These are phyloP conservation scores for Fusarium pseudograminearum DNA, from an alignment of 2,329 filamentous ascomycete genomes.

Conservation along the genomic window DNA sequence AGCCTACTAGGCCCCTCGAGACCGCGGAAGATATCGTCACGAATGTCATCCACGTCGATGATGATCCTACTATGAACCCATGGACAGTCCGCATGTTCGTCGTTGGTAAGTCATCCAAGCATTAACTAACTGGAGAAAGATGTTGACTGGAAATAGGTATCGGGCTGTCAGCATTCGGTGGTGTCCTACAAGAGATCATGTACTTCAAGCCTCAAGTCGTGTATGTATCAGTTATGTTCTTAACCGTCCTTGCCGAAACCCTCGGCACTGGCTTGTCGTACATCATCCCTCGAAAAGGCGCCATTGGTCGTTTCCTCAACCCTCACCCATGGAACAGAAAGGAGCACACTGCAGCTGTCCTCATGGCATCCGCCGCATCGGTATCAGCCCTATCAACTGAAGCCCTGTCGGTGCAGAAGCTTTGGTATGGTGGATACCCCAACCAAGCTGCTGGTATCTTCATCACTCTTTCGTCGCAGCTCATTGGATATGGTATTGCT, in stretches of 20 bases:
- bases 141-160: constrained; percentile 27
- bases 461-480: constrained; percentile 60
- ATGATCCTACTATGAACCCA: constrained; percentile 40
- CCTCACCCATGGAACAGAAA: constrained; percentile 44
- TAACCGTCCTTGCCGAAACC: constrained; percentile 40
- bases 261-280: constrained; percentile 19
- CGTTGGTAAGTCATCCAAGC: constrained; percentile 28
- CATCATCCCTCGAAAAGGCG: constrained; percentile 30
- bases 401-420: constrained; percentile 59
- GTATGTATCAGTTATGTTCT: constrained; percentile 44
- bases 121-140: neutral
- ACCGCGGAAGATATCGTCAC: constrained; percentile 42
- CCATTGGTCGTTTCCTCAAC: constrained; percentile 34
- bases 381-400: constrained; percentile 50
- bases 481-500: constrained; percentile 62
- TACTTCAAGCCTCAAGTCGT: constrained; percentile 45
- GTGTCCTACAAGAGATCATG: constrained; percentile 41
- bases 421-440: constrained; percentile 59
- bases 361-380: constrained; percentile 60
- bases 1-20: constrained; percentile 11
- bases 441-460: constrained; percentile 58
- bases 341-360: constrained; percentile 52
- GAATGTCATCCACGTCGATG: constrained; percentile 44
- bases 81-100: constrained; percentile 43
- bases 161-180: constrained; percentile 39